Conservation (phyloP, 2,329 filamentous ascomycete species). For the Arthrinium phaeospermum region DNA sequence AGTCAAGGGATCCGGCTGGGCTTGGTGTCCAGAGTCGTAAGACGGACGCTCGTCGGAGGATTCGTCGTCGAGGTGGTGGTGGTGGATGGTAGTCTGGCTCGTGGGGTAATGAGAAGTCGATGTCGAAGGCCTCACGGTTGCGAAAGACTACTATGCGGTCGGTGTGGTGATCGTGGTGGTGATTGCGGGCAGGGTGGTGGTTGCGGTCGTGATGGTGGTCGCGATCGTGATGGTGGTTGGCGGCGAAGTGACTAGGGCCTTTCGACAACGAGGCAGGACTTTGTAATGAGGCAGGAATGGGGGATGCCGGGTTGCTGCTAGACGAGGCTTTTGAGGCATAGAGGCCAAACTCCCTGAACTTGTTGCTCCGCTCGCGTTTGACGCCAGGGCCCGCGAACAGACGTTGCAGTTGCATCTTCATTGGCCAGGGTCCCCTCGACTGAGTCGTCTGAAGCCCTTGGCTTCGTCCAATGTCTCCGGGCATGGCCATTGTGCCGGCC, state of each 20-base stretch:
- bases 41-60: conserved; percentile 8
- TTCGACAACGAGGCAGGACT: conserved; percentile 28
- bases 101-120: background rate
- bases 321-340: conserved; percentile 31
- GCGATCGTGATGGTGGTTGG: conserved; percentile 24
- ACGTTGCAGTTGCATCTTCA: conserved; percentile 25
- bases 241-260: conserved; percentile 21
- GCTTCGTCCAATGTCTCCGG: conserved; percentile 11
- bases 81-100: background rate
- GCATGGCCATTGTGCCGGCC: conserved; percentile 19
- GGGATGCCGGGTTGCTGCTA: conserved; percentile 33
- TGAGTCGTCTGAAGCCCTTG: conserved; percentile 16
- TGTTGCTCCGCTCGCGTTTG: conserved; percentile 37
- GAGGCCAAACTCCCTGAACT: conserved; percentile 33
- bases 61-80: background rate
- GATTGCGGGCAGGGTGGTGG: no score
- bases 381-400: conserved; percentile 29
- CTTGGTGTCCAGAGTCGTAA: conserved; percentile 31
- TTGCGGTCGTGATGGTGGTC: conserved; percentile 25
- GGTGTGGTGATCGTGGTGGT: conserved; percentile 26
- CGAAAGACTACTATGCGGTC: conserved; percentile 18
- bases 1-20: conserved; percentile 41
- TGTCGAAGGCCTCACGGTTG: conserved; percentile 17
- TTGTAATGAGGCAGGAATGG: conserved; percentile 23
- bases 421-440: conserved; percentile 22